phyloP scores from a whole-genome alignment of 2,329 filamentous ascomycete species.

The Xenoacremonium recifei region DNA sequence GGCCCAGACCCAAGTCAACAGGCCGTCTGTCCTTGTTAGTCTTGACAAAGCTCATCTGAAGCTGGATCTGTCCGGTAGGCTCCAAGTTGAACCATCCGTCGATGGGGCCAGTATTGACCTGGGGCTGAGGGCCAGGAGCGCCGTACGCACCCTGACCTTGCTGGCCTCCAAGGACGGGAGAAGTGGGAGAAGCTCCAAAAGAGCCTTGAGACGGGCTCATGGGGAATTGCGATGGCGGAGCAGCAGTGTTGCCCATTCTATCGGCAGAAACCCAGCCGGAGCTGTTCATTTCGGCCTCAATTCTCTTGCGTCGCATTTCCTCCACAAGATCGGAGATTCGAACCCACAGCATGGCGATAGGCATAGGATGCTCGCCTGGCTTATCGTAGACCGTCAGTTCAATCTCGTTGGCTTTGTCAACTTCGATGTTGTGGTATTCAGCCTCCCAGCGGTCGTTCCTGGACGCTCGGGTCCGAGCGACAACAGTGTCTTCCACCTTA shows the following conservation, averaged over 20 bases:
- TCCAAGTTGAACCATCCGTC: conserved; percentile 98
- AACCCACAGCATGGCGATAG: conserved; percentile 94
- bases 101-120: conserved; percentile 61
- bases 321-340: conserved; percentile 96
- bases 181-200: conserved; percentile 44
- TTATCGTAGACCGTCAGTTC: conserved; percentile 98
- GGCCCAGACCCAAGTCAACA: conserved; percentile 85
- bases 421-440: conserved; percentile 87
- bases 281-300: conserved; percentile 91
- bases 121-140: conserved; percentile 43
- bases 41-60: conserved; percentile 90
- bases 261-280: conserved; percentile 98
- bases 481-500: conserved; percentile 93
- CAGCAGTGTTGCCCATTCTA: conserved; percentile 69
- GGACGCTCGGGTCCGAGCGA: conserved; percentile 81
- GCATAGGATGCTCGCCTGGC: conserved; percentile 82
- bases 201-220: conserved; percentile 47
- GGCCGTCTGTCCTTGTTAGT: conserved; percentile 79
- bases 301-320: conserved; percentile 95
- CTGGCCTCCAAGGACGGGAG: conserved; percentile 38
- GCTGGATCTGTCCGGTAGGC: conserved; percentile 86
- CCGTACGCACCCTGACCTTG: conserved; percentile 29
- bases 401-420: conserved; percentile 98
- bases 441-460: conserved; percentile 89
- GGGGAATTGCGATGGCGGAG: conserved; percentile 55